Percentiles rank a stretch among this genome's conserved stretches.
Conservation (phyloP, 2,329 filamentous ascomycete genomes). For the Cercospora sp. region DNA sequence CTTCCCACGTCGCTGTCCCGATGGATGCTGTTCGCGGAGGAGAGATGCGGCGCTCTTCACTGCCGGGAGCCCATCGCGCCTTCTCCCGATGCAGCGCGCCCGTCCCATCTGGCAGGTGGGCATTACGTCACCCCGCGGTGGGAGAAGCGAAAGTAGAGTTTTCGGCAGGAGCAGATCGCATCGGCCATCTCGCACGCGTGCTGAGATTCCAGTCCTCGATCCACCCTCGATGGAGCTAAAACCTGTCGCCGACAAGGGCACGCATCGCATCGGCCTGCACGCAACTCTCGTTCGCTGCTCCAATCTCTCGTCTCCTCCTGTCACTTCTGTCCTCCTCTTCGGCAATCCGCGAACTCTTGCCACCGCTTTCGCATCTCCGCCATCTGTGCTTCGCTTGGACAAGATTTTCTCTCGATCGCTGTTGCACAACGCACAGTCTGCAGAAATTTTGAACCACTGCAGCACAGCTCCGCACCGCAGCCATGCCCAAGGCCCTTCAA, state of each 20-base stretch:
- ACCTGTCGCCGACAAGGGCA: not conserved
- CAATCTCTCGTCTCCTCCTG: not conserved
- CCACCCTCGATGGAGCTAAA: not conserved
- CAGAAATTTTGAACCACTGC: conserved; percentile 12
- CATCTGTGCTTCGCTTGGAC: not conserved
- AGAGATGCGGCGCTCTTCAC: too few relatives aligned
- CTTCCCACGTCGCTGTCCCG: not conserved
- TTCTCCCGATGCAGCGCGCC: not conserved
- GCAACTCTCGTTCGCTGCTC: not conserved
- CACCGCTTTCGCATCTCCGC: not conserved
- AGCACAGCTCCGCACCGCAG: conserved; percentile 13
- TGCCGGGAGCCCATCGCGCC: too few relatives aligned
- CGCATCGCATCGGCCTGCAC: not conserved
- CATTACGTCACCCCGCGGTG: not conserved
- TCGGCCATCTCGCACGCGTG: not conserved
- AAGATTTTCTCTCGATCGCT: not conserved
- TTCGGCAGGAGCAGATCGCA: not conserved
- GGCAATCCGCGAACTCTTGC: not conserved
- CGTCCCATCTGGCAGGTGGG: not conserved
- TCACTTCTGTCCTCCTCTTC: not conserved
- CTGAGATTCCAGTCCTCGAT: not conserved
- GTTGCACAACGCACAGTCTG: not conserved
- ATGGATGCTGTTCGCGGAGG: not conserved
- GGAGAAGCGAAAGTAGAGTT: not conserved
- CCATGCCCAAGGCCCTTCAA: conserved; percentile 62